Evolutionary conservation across 371 early-diverging fungal species (phyloP).

Genomic region (Mucor circinelloides): DNA sequence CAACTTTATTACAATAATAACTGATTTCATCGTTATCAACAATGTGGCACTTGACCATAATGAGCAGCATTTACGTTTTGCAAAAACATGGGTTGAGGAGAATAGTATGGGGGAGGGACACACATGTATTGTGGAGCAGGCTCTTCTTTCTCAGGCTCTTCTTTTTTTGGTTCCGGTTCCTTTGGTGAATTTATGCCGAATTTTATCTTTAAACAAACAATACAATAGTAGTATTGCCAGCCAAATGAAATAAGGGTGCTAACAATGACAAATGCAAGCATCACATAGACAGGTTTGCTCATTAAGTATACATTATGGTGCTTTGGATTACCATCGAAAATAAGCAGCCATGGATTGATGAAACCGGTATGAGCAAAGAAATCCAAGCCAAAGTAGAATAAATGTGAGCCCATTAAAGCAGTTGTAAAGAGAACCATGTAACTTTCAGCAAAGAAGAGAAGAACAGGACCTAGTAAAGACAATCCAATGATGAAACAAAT

Average conservation of each 20-base stretch:
- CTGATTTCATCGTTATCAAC: neutral
- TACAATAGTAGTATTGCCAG: slow-evolving; percentile 49
- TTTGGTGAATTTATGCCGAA: slow-evolving; percentile 33
- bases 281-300: slow-evolving; percentile 40
- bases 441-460: slow-evolving; percentile 39
- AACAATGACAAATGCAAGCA: slow-evolving; percentile 40
- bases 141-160: slow-evolving; percentile 10
- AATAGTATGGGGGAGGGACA: slow-evolving; percentile 15
- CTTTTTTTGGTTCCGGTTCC: slow-evolving; percentile 7
- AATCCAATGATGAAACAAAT: slow-evolving; percentile 47
- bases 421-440: slow-evolving; percentile 46
- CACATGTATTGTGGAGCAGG: slow-evolving; percentile 7
- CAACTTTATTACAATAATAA: no score
- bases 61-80: slow-evolving; percentile 15
- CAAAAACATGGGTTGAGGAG: slow-evolving; percentile 19
- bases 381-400: slow-evolving; percentile 55
- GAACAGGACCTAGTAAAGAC: slow-evolving; percentile 32
- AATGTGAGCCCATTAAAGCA: slow-evolving; percentile 47
- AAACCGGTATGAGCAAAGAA: slow-evolving; percentile 59
- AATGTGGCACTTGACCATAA: neutral
- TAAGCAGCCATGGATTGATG: slow-evolving; percentile 44
- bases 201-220: slow-evolving; percentile 19
- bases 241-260: slow-evolving; percentile 30
- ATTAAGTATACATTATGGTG: slow-evolving; percentile 41
- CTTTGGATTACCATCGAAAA: slow-evolving; percentile 44